These are phyloP conservation scores for Lactuca sativa DNA, from an alignment of 129 eudicot species.

Conservation along the genomic window DNA sequence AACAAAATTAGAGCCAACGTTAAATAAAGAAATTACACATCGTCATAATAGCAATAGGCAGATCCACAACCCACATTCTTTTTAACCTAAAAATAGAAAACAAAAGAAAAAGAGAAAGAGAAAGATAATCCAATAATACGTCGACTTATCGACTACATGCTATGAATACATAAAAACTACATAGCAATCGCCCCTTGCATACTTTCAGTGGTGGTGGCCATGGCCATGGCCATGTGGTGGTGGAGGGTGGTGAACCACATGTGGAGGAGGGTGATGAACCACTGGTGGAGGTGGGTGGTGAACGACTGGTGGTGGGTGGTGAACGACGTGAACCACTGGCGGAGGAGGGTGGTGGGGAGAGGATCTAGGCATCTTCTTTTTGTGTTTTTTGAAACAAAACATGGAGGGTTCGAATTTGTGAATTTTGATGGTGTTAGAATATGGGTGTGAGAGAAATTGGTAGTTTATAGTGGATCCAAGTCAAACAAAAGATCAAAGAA, in stretches of 20 bases:
- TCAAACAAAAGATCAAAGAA: slow-evolving; percentile 1
- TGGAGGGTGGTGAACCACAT: slow-evolving; percentile 19
- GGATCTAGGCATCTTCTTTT: slow-evolving; percentile 20
- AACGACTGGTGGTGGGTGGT: slow-evolving; percentile 10
- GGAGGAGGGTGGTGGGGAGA: slow-evolving; percentile 28
- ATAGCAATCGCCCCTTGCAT: slow-evolving; percentile 22
- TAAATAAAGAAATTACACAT: slow-evolving; percentile 3
- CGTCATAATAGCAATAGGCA: slow-evolving; percentile 2
- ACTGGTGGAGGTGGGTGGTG: slow-evolving; percentile 8
- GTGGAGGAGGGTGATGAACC: slow-evolving; percentile 25
- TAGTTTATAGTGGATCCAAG: neutral
- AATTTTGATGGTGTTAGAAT: neutral
- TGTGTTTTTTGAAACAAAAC: neutral
- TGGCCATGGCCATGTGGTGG: slow-evolving; percentile 33
- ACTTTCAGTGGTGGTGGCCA: slow-evolving; percentile 18
- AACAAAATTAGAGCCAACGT: neutral
- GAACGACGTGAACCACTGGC: slow-evolving; percentile 10
- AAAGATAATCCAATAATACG: too few relatives aligned
- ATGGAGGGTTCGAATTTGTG: slow-evolving; percentile 4
- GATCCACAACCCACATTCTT: slow-evolving; percentile 23
- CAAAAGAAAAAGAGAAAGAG: neutral
- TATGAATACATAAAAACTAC: slow-evolving; percentile 29
- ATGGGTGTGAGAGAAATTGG: neutral
- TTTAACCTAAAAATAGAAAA: neutral
- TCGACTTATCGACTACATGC: slow-evolving; percentile 3